Evolutionary conservation across 306 rosid genomes (phyloP).

Genomic region (Erythrophleum fordii): DNA sequence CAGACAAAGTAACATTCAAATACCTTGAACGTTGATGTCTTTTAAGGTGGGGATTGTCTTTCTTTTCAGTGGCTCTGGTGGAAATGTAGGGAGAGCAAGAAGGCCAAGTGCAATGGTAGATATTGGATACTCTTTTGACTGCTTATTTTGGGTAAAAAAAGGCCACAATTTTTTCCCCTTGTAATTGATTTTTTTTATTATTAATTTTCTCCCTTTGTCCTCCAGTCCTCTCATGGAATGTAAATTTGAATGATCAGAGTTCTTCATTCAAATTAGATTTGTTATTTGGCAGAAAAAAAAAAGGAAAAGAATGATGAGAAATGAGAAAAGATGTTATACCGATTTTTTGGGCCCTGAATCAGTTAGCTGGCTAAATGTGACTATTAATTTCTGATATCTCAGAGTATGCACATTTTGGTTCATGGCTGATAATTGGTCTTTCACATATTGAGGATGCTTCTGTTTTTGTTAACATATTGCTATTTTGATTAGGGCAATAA

Average conservation of each 20-base stretch:
- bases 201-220: conserved; percentile 37
- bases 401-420: neutral
- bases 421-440: neutral
- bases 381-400: neutral
- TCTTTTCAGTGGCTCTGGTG: conserved; percentile 41
- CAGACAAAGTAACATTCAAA: conserved; percentile 40
- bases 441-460: neutral
- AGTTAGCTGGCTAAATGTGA: neutral
- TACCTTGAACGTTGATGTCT: conserved; percentile 35
- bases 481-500: no score
- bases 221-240: conserved; percentile 52
- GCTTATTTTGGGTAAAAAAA: conserved; percentile 57
- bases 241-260: conserved; percentile 58
- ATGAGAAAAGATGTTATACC: conserved; percentile 11
- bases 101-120: conserved; percentile 55
- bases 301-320: conserved; percentile 29
- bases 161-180: conserved; percentile 53
- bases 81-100: conserved; percentile 40
- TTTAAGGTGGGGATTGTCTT: conserved; percentile 9
- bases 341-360: neutral
- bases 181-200: conserved; percentile 52
- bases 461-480: neutral
- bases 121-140: conserved; percentile 49
- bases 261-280: conserved; percentile 51
- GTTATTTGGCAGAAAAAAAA: conserved; percentile 29